These are phyloP conservation scores for Acacia confusa DNA, from an alignment of 306 rosid species.

Conservation along the genomic window DNA sequence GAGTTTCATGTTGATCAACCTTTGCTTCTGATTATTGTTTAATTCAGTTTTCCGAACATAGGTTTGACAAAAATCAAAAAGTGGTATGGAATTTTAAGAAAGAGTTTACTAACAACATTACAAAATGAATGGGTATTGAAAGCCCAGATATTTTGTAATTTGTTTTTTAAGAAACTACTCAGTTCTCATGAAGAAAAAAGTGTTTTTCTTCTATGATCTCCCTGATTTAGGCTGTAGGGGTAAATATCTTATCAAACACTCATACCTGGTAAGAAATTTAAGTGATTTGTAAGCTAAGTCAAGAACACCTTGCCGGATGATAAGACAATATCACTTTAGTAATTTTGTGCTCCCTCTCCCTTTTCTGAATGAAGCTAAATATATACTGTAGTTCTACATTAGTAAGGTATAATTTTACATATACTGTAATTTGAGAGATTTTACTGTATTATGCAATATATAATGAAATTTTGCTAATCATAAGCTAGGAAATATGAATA, in stretches of 20 bases:
- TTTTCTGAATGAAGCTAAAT: slow-evolving; percentile 12
- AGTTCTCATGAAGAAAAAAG: neutral
- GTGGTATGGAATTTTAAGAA: slow-evolving; percentile 1
- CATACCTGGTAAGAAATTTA: neutral
- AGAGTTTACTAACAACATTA: slow-evolving; percentile 1
- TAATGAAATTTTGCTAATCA: slow-evolving; percentile 5
- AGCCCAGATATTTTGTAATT: neutral
- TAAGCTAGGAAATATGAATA: neutral
- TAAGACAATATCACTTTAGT: neutral
- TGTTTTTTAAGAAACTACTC: neutral
- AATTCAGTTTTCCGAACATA: neutral
- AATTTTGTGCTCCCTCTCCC: neutral
- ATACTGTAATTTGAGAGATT: slow-evolving; percentile 3
- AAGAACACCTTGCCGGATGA: neutral
- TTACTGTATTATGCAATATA: slow-evolving; percentile 5
- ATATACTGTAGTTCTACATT: neutral
- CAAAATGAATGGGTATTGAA: neutral
- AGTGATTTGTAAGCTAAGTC: slow-evolving; percentile 1
- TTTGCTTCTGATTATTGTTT: neutral
- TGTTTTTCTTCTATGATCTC: slow-evolving; percentile 14
- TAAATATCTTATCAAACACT: neutral
- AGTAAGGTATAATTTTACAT: slow-evolving; percentile 9
- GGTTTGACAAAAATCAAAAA: slow-evolving; percentile 23
- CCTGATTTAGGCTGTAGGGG: neutral
- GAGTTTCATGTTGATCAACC: slow-evolving; percentile 30